Conservation (phyloP, 352 stramenopile genomes). For the Pythium plurisporium region DNA sequence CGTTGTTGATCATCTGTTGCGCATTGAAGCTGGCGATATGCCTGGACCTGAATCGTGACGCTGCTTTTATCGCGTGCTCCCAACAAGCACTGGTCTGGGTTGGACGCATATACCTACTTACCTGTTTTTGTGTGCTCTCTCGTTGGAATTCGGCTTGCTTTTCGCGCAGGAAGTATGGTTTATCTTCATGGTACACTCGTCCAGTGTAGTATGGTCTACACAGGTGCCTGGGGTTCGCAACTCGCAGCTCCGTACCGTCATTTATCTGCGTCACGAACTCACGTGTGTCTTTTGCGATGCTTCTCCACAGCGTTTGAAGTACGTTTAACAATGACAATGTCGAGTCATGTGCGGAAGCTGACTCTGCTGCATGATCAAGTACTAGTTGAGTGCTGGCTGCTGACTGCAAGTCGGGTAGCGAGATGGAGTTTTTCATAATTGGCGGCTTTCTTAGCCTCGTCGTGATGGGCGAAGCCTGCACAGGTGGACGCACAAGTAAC, state of each 20-base stretch:
- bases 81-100: too few relatives aligned
- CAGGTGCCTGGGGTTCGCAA: constrained; percentile 10
- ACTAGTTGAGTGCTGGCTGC: not conserved
- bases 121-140: not conserved
- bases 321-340: constrained; percentile 36
- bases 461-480: not conserved
- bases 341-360: constrained; percentile 11
- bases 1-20: constrained; percentile 34
- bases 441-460: too few relatives aligned
- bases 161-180: constrained; percentile 17
- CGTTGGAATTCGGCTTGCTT: constrained; percentile 8
- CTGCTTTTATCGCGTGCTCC: too few relatives aligned
- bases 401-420: constrained; percentile 1
- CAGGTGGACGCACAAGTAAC: not conserved
- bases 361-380: not conserved
- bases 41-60: constrained; percentile 39
- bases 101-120: not conserved
- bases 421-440: not conserved
- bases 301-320: constrained; percentile 41
- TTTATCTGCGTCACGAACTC: constrained; percentile 29
- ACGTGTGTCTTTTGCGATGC: constrained; percentile 33
- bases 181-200: constrained; percentile 16
- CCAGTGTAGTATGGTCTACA: constrained; percentile 3
- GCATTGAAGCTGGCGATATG: constrained; percentile 43
- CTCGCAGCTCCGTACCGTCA: not conserved